Evolutionary conservation across 2,329 filamentous ascomycete genomes (phyloP), one percentile per base, ranked within the genome.

Genomic region (Coniochaeta prunicola): DNA sequence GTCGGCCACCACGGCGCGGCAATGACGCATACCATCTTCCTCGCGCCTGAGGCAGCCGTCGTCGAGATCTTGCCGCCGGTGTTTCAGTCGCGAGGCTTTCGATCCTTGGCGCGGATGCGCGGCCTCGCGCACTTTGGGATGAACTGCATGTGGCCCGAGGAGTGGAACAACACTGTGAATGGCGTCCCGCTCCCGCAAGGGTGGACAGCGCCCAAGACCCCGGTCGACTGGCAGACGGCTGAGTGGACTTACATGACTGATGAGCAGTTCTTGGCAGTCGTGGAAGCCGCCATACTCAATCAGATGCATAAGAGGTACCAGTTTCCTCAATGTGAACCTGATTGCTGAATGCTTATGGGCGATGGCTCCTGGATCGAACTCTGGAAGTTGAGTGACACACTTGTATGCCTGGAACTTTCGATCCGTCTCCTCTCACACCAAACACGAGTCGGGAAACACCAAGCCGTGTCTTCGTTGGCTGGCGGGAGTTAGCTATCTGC

Each of bases 291-390:
- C 3, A 24, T 48, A 24, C 42, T 21, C 21, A 48, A 48, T 28
- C 42, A 48, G 42, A 26, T 48, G 42, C 26, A 48, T n/a, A 48
- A 48, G 42, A 48, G 24, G 42, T 48, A 26, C 21, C 42, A 48
- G 42, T 48, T 48, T 28, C 15, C 42, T 21, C 10, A 13, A 4
- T 48, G 42, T 48, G 42, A 21, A 24, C 42, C 42, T 26, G 24
- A 62, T 61, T 21, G 66, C 74, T 54, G 59, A 60, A 8, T 60
- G 63, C 53, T 63, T 77, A 21, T 66, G 70, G 42, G 59, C n/a
- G 62, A 9, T 34, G 62, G 31, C 60, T 69, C 31, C 59, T 59
- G 7, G 21, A 26, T 28, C 19, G 28, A 26, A 40, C 17, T 5
- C 12, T 40, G 36, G 15, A 17, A 40, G 36, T 12, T n/a, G n/a